Conservation (phyloP, 192 early-diverging fungal genomes). For the Gamsiella multidivaricata region DNA sequence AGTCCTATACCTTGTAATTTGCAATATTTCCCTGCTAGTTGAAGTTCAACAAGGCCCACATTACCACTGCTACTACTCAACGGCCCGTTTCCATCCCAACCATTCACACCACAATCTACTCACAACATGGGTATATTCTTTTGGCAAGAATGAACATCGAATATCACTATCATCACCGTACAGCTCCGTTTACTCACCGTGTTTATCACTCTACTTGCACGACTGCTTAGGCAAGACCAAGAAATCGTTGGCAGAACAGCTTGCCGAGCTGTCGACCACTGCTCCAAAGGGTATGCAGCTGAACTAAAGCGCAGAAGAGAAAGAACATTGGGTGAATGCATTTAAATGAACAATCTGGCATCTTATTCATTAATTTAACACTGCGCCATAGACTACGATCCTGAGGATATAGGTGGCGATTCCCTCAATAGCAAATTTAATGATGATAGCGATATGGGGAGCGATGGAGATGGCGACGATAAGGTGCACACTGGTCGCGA, state of each 20-base stretch:
- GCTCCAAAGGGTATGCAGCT: slow-evolving; percentile 61
- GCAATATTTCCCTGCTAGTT: no score
- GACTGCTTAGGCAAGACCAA: slow-evolving; percentile 53
- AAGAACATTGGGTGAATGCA: no score
- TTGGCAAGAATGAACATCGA: no score
- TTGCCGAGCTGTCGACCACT: slow-evolving; percentile 64
- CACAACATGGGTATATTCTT: neutral
- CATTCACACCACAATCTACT: no score
- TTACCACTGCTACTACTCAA: no score
- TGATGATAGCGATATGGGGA: slow-evolving; percentile 60
- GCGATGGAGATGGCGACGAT: slow-evolving; percentile 57
- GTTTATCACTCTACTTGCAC: no score
- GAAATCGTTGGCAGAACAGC: slow-evolving; percentile 61
- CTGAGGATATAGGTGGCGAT: slow-evolving; percentile 72
- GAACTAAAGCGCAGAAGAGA: neutral
- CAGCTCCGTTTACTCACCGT: no score
- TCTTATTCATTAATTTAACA: neutral
- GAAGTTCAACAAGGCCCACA: no score
- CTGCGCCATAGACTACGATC: slow-evolving; percentile 69
- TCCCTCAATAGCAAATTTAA: slow-evolving; percentile 56
- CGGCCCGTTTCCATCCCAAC: no score
- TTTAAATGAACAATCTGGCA: no score
- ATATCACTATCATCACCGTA: no score
- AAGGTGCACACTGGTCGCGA: slow-evolving; percentile 66
- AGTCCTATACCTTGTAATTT: neutral